Evolutionary conservation across 306 rosid species (phyloP).

Genomic region (Styphnolobium japonicum): DNA sequence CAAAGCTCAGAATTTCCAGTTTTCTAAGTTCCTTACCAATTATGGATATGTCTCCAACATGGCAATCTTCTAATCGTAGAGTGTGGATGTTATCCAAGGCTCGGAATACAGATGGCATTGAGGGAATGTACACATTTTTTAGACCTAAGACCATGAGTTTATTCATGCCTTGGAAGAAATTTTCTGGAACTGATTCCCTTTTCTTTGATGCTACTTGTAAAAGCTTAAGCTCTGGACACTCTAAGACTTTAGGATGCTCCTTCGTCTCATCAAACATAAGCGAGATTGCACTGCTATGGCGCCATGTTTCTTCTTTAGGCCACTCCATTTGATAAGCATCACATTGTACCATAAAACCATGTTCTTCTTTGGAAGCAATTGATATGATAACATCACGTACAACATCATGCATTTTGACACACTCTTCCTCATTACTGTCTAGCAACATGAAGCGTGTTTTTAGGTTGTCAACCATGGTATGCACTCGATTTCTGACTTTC

Average conservation of each 20-base stretch:
- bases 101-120: background rate
- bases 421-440: conserved; percentile 10
- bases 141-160: conserved; percentile 12
- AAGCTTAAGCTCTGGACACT: background rate
- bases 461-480: conserved; percentile 7
- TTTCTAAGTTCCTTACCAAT: conserved; percentile 16
- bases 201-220: background rate
- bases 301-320: background rate
- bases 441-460: conserved; percentile 20
- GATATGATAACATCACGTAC: conserved; percentile 20
- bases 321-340: background rate
- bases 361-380: background rate
- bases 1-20: conserved; percentile 28
- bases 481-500: conserved; percentile 25
- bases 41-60: conserved; percentile 9
- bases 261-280: background rate
- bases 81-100: conserved; percentile 4
- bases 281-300: background rate
- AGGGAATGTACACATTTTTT: background rate
- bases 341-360: background rate
- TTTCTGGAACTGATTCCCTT: background rate
- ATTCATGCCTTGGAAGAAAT: conserved; percentile 5
- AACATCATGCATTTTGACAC: conserved; percentile 35
- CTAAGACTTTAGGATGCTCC: background rate
- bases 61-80: conserved; percentile 19